Evolutionary conservation across 78 protist species (phyloP), one percentile per base, ranked within the genome.

Genomic region (Emiliania huxleyi): DNA sequence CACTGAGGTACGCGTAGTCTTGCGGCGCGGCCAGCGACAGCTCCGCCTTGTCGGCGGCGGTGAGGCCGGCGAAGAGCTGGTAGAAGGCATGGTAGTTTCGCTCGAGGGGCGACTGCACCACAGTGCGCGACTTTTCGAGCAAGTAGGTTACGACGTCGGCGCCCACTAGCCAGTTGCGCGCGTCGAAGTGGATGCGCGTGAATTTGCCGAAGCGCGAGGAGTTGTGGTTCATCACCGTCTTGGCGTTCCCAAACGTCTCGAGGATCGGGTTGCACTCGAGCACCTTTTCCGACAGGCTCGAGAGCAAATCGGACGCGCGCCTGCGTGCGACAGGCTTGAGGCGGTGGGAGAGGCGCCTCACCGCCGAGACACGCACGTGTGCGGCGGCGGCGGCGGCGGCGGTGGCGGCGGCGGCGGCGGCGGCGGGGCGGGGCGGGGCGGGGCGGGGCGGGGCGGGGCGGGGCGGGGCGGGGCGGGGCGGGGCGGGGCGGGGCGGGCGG

Each of bases 181-280:
- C 0, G 85, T 83, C 52, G 40, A 91, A 91, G 40, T 87, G 91
- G 73, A 94, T 62, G 38, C 90, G 90, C 18, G 93, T 89, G 73
- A 90, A 94, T 79, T 94, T 94, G 91, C 96, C 95, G 45, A 98
- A 98, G 69, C 99, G 96, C 18, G 96, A 93, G 5, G 97, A 96
- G 93, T 97, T 97, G 95, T 97, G 94, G 93, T 97, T 97, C 91
- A 95, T 94, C 19, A 96, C 87, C 21, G 98, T 98, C 95, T 96
- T 96, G 25, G 99, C 98, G 95, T 98, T 98, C 45, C 98, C 94
- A 33, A 97, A 97, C 22, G 97, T 56, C 81, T 97, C 98, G 0
- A 97, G 90, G 43, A 97, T 73, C 11, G 96, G 96, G 94, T 95
- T 96, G 55, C 95, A 55, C 12, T 1, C 75, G 91, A 89, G 93